Conservation (phyloP, 495 filamentous ascomycete species). For the Neurospora sp. region DNA sequence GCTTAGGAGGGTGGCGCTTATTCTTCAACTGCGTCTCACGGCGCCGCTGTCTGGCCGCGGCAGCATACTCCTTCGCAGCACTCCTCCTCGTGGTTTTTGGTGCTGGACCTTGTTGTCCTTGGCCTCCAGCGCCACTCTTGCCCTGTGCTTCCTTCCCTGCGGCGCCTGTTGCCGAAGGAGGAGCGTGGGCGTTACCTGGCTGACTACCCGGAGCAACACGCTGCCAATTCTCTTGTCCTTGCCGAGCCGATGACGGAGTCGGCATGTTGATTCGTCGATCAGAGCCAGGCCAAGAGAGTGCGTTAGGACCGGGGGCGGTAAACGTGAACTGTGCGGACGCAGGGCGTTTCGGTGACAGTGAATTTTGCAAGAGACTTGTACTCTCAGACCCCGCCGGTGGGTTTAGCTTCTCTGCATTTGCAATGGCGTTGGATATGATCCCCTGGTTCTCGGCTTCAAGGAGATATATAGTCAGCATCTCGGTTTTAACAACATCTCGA, state of each 20-base stretch:
- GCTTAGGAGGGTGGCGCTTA: slow-evolving; percentile 59
- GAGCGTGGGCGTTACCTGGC: background rate
- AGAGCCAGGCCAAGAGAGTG: slow-evolving; percentile 44
- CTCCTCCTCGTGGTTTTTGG: slow-evolving; percentile 14
- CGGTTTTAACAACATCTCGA: background rate
- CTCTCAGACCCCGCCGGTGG: slow-evolving; percentile 57
- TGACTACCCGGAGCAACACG: slow-evolving; percentile 7
- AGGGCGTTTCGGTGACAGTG: slow-evolving; percentile 46
- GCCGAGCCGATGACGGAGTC: background rate
- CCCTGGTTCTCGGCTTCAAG: slow-evolving; percentile 46
- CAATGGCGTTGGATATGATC: slow-evolving; percentile 84
- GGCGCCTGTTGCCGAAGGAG: background rate
- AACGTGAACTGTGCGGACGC: slow-evolving; percentile 85
- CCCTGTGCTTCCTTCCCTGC: slow-evolving; percentile 6
- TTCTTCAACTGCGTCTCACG: slow-evolving; percentile 46
- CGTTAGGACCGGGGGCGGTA: slow-evolving; percentile 46
- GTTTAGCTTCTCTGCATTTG: slow-evolving; percentile 67
- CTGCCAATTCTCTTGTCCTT: slow-evolving; percentile 9
- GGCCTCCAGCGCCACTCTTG: background rate
- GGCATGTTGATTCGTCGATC: slow-evolving; percentile 27
- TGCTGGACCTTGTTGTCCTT: slow-evolving; percentile 2
- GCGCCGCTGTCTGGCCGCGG: slow-evolving; percentile 28
- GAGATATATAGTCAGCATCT: background rate
- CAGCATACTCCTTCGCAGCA: slow-evolving; percentile 9
- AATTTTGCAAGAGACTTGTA: slow-evolving; percentile 64